These are phyloP conservation scores for Talaromyces islandicus DNA, from an alignment of 2,329 filamentous ascomycete species.

Conservation along the genomic window DNA sequence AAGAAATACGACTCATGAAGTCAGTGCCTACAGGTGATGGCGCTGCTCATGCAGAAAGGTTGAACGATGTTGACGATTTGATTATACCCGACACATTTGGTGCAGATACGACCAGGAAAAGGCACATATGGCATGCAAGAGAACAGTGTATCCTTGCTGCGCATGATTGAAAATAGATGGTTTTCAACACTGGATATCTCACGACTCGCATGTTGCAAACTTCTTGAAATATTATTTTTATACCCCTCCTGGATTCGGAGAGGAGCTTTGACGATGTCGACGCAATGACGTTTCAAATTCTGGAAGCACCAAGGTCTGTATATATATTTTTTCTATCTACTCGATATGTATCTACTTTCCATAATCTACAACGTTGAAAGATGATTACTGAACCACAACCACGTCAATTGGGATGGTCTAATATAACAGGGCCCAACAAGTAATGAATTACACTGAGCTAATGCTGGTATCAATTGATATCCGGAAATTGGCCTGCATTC, in stretches of 20 bases:
- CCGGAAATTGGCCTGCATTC: no score
- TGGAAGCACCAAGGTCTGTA: background rate
- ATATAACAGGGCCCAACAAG: background rate
- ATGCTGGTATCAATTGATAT: no score
- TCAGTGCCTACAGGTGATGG: constrained; percentile 6
- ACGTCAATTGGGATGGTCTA: no score
- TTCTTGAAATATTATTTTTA: background rate
- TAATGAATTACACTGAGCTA: background rate
- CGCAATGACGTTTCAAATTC: background rate
- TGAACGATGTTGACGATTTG: constrained; percentile 18
- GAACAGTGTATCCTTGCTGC: constrained; percentile 42
- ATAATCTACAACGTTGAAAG: background rate
- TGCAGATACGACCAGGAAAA: constrained; percentile 31
- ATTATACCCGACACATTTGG: constrained; percentile 33
- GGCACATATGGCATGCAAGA: constrained; percentile 40
- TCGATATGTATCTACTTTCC: background rate
- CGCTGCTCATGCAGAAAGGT: constrained; percentile 4
- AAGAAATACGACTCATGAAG: constrained; percentile 61
- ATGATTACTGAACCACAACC: background rate
- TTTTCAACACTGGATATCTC: background rate
- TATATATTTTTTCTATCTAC: background rate
- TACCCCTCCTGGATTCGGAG: background rate
- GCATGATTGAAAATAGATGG: constrained; percentile 15
- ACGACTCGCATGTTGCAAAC: background rate
- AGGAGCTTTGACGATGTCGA: background rate